Evolutionary conservation across 345 rosid species (phyloP), one percentile per base, ranked within the genome.

Genomic region (Lepidium aucheri): DNA sequence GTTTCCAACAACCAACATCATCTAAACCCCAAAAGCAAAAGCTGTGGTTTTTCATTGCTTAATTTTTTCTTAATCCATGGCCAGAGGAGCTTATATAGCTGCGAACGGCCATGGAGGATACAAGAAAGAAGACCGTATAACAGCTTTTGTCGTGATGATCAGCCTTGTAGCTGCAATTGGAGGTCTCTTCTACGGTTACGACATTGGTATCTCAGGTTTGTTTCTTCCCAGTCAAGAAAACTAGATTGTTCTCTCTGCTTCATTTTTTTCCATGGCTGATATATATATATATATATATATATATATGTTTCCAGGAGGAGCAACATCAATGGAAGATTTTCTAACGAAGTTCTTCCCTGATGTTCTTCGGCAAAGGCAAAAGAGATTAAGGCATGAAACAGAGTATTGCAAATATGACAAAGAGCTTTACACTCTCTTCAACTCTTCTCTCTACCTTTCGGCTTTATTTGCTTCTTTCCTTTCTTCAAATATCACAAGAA

Each of bases 161-260:
- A 74, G 81, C 45, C 5, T 79, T 4, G 55, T 69, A 1, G 79
- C 80, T 9, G 83, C 81, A 3, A 63, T 45, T 18, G 85, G 83
- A 1, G 85, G 85, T 52, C 61, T 82, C 0, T 71, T 82, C 40
- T 79, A 74, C 12, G 81, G 83, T 24, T 82, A 82, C 43, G 85
- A 82, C 35, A 77, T 68, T 5, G 83, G 85, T 41, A 77, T 82
- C 61, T 79, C 85, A 65, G 85, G 85, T 72, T 63, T 30, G 65
- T 56, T 56, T 47, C 65, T 64, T 72, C 4, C 46, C 5, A 0
- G 3, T 18, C 59, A 30, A 56, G 70, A 9, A 43, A 62, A 2
- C 46, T 0, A 44, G 0, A 20, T 40, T 38, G 3, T 18, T 52
- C 8, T 50, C 26, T 49, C 6, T 58, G 8, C 7, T 57, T 60